Evolutionary conservation across 2,329 filamentous ascomycete genomes (phyloP).

Genomic region (Colletotrichum shisoi): DNA sequence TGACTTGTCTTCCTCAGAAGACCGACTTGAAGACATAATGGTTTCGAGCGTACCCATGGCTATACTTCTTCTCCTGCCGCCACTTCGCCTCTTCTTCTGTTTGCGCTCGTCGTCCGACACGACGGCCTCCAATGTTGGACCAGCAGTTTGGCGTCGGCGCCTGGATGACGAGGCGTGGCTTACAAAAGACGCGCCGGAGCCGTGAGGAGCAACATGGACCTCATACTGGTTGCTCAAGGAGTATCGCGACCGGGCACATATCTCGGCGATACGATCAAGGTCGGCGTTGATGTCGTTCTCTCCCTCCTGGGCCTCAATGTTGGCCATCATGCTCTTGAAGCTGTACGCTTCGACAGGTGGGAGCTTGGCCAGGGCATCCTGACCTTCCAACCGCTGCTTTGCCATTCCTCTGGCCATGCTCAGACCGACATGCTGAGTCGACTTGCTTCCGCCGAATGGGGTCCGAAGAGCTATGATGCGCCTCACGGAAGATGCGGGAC

Average conservation of each 20-base stretch:
- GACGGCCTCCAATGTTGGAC: slow-evolving; percentile 66
- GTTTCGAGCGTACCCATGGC: slow-evolving; percentile 71
- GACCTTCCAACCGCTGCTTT: slow-evolving; percentile 47
- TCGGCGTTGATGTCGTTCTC: slow-evolving; percentile 63
- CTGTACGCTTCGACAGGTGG: slow-evolving; percentile 70
- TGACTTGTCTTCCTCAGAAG: slow-evolving; percentile 68
- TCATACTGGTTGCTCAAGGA: slow-evolving; percentile 73
- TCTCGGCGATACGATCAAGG: slow-evolving; percentile 71
- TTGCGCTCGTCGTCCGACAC: slow-evolving; percentile 64
- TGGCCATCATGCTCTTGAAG: slow-evolving; percentile 70
- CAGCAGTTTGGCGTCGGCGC: slow-evolving; percentile 48
- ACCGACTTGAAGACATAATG: slow-evolving; percentile 71
- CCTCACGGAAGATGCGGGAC: slow-evolving; percentile 40
- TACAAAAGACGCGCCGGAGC: slow-evolving; percentile 62
- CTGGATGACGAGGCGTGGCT: slow-evolving; percentile 45
- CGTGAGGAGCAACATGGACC: slow-evolving; percentile 69
- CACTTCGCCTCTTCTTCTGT: slow-evolving; percentile 53
- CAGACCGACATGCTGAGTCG: slow-evolving; percentile 52
- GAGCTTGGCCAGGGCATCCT: slow-evolving; percentile 54
- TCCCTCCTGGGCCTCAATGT: slow-evolving; percentile 56
- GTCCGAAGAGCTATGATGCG: slow-evolving; percentile 39
- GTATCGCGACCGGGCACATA: slow-evolving; percentile 70
- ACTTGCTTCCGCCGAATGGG: slow-evolving; percentile 47
- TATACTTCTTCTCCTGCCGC: slow-evolving; percentile 57
- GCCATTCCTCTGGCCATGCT: slow-evolving; percentile 56